Base-by-base conservation (phyloP, 148 eudicot genomes). In the Selenicereus undatus region DNA sequence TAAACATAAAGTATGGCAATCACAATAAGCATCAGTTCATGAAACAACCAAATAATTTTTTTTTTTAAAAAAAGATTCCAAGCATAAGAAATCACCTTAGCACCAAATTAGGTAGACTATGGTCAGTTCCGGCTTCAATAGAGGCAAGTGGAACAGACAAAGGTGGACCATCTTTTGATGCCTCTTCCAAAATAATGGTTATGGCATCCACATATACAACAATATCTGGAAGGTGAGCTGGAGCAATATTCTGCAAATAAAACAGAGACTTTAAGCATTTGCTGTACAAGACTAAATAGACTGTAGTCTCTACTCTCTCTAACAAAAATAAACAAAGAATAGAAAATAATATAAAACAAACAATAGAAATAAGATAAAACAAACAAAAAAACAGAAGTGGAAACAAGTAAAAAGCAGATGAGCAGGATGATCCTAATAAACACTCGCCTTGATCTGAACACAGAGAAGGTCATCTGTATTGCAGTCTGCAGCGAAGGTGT, bases 381-480 rank as follows among this genome's bases (percentile, higher is more conserved):
- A 48, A 42, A 78, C 36, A 39, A 78, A n/a, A 52, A 50, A 82
- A 76, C 68, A 24, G 65, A n/a, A 78, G 27, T 42, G 64, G 50
- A 60, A 32, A n/a, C 58, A 62, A 69, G 36, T 68, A n/a, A 32
- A 32, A 32, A 32, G 14, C 48, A 74, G n/a, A 58, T 27, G 24
- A 69, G 72, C 77, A 77, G 62, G 78, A 77, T 17, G 30, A 75
- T 21, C 66, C 60, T 58, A 66, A 71, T 21, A 20, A 45, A 83
- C 30, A 51, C 14, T 36, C 73, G 90, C 99, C 97, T 96, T 96
- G 84, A 96, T 90, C 83, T 92, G 97, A 80, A 96, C 98, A 87
- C 98, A 96, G 65, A 96, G 97, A 83, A 96, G 87, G 86, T 96
- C 97, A 84, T 96, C 98, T 65, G 99, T 87, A 86, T 93, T 92